Percentiles rank a stretch among this genome's conserved stretches.
These are phyloP conservation scores for Alternaria arbusti DNA, from an alignment of 2,329 filamentous ascomycete species.

Conservation along the genomic window DNA sequence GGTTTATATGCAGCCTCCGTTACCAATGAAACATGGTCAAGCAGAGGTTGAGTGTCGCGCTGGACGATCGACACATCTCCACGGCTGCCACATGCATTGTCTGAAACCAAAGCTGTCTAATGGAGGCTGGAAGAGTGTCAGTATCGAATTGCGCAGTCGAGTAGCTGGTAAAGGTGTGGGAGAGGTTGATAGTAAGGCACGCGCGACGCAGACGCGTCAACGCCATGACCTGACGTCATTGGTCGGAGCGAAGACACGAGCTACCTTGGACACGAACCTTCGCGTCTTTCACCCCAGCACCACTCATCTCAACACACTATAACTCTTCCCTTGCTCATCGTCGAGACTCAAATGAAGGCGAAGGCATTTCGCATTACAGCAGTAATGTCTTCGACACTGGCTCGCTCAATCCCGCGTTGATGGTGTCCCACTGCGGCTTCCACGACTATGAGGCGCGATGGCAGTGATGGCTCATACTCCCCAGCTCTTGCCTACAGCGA, in stretches of 20 bases:
- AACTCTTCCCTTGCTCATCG: not conserved
- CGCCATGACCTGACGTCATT: not conserved
- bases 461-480: fast-evolving
- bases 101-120: fast-evolving
- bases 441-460: not conserved
- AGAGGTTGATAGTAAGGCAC: not conserved
- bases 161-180: not conserved
- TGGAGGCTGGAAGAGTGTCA: not conserved
- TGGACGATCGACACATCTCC: not conserved
- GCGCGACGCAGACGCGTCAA: not conserved
- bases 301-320: not conserved
- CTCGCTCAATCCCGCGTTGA: not conserved
- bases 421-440: not conserved
- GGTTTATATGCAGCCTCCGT: not conserved
- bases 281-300: not conserved
- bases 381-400: not conserved
- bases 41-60: not conserved
- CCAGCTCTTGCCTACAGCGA: not conserved
- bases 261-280: not conserved
- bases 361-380: too few relatives aligned
- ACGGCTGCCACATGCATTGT: not conserved
- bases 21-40: not conserved
- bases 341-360: not conserved
- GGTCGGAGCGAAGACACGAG: not conserved
- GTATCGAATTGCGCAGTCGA: not conserved